A percentile compares a stretch with the other conserved stretches of the same genome.
phyloP scores from a whole-genome alignment of 1,284 basidiomycete genomes.

The Rhodotorula sp. region DNA sequence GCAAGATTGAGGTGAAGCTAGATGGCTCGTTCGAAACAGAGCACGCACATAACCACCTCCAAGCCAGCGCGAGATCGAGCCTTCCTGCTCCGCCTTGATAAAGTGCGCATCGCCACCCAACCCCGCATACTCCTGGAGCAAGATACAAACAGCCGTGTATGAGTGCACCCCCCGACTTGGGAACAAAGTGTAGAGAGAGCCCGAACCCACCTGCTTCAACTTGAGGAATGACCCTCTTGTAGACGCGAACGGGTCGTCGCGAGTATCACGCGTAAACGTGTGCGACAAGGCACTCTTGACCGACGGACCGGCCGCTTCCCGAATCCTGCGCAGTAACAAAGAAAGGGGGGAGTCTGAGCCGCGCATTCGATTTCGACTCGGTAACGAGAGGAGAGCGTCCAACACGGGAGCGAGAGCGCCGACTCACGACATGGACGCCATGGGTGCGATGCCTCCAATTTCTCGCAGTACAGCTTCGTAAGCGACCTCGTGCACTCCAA shows the following conservation, averaged over 20 bases:
- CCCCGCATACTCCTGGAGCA: slow-evolving; percentile 66
- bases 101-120: slow-evolving; percentile 63
- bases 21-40: no score
- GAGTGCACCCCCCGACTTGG: background rate
- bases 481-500: slow-evolving; percentile 69
- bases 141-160: no score
- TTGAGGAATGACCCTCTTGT: slow-evolving; percentile 65
- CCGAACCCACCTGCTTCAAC: slow-evolving; percentile 51
- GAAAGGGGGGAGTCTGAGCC: no score
- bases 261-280: slow-evolving; percentile 71
- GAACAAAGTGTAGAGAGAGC: background rate
- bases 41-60: slow-evolving; percentile 5
- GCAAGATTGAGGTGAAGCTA: no score
- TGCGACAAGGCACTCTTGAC: slow-evolving; percentile 83
- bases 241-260: slow-evolving; percentile 68
- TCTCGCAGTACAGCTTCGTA: slow-evolving; percentile 79
- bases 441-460: slow-evolving; percentile 65
- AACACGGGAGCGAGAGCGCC: background rate
- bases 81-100: slow-evolving; percentile 68
- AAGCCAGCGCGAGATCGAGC: slow-evolving; percentile 63
- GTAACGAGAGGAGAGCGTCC: slow-evolving; percentile 21
- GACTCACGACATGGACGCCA: slow-evolving; percentile 73
- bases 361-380: background rate
- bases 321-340: slow-evolving; percentile 59
- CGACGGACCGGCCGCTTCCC: slow-evolving; percentile 72